phyloP scores from a whole-genome alignment of 2,329 filamentous ascomycete genomes.

The Phoma sp. region DNA sequence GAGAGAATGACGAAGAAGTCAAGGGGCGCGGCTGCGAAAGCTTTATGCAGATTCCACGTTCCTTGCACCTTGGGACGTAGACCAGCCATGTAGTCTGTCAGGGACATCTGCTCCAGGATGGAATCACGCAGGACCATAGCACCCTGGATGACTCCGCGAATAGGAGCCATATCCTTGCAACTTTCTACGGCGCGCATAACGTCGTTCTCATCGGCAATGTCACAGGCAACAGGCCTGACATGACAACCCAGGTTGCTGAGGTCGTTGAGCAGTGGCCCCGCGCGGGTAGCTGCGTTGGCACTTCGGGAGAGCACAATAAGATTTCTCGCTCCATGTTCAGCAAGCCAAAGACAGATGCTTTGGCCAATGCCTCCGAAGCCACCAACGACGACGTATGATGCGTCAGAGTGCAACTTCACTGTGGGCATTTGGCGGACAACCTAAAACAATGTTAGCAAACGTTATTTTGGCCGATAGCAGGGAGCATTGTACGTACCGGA shows the following conservation, averaged over 20 bases:
- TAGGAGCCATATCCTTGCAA: constrained; percentile 23
- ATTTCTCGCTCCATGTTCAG: constrained; percentile 1
- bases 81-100: constrained; percentile 17
- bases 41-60: constrained; percentile 35
- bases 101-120: constrained; percentile 19
- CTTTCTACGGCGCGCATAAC: neutral
- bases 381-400: constrained; percentile 20
- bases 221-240: neutral
- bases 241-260: neutral
- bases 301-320: neutral
- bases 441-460: neutral
- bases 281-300: constrained; percentile 1
- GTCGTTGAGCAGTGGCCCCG: neutral
- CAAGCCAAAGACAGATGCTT: constrained; percentile 22
- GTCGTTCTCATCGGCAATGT: neutral
- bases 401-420: neutral
- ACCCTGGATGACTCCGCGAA: constrained; percentile 34
- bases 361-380: constrained; percentile 29
- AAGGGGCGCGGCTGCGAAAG: constrained; percentile 14
- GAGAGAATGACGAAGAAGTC: constrained; percentile 35
- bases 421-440: neutral
- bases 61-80: constrained; percentile 42
- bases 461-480: neutral
- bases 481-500: neutral
- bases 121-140: constrained; percentile 34